phyloP scores from a whole-genome alignment of 2,329 filamentous ascomycete genomes.

The Sodiomyces alkalinus region DNA sequence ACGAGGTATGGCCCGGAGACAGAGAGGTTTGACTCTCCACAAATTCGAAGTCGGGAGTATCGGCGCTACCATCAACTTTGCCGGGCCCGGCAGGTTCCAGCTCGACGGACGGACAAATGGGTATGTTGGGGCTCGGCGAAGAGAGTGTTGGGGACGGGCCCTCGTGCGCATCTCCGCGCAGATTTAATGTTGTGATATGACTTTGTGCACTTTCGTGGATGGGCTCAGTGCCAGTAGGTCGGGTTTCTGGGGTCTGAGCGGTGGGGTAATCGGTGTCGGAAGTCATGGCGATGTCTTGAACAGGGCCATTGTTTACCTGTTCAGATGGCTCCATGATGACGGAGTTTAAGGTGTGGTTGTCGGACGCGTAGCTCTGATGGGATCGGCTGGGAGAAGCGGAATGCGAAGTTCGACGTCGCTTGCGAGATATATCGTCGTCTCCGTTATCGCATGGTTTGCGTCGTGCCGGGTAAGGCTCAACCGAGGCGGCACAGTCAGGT shows the following conservation, averaged over 20 bases:
- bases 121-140: too few species aligned
- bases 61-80: too few species aligned
- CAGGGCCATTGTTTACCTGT: conserved; percentile 10
- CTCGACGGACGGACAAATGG: too few species aligned
- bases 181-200: conserved; percentile 41
- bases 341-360: conserved; percentile 17
- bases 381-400: conserved; percentile 39
- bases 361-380: conserved; percentile 23
- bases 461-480: conserved; percentile 46
- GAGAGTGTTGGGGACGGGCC: not conserved
- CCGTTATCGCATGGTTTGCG: conserved; percentile 53
- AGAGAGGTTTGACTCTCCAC: too few species aligned
- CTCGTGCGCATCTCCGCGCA: conserved; percentile 29
- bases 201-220: conserved; percentile 33
- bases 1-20: not conserved
- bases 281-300: conserved; percentile 21
- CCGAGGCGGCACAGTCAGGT: conserved; percentile 43
- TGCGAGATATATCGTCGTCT: conserved; percentile 37
- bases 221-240: conserved; percentile 15
- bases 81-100: too few species aligned
- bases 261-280: conserved; percentile 21
- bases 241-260: conserved; percentile 27
- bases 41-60: too few species aligned
- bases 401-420: conserved; percentile 45
- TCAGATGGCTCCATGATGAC: conserved; percentile 10